Evolutionary conservation across 345 rosid genomes (phyloP).

Genomic region (Hibiscus tridactylites): DNA sequence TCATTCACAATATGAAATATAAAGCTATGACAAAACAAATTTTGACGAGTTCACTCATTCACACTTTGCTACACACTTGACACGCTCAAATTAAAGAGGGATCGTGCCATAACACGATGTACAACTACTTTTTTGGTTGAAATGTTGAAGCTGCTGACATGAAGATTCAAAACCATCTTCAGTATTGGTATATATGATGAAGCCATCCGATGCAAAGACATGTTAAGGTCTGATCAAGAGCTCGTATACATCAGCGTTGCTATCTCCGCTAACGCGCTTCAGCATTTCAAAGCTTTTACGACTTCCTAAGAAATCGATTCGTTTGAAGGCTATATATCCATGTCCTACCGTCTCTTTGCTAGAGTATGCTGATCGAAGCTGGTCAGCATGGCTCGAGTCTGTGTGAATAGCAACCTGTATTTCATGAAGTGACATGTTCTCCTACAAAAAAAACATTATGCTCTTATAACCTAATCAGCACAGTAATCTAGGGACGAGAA

Average conservation of each 20-base stretch:
- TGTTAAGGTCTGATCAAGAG: slow-evolving; percentile 62
- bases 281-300: slow-evolving; percentile 69
- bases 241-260: slow-evolving; percentile 68
- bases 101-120: background rate
- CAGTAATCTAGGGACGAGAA: too few relatives aligned
- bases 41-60: too few relatives aligned
- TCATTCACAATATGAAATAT: too few relatives aligned
- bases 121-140: background rate
- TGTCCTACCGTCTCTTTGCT: slow-evolving; percentile 41
- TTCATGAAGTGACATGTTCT: slow-evolving; percentile 60
- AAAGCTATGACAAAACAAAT: too few relatives aligned
- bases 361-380: slow-evolving; percentile 54
- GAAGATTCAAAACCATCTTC: background rate
- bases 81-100: background rate
- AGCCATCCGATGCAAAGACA: background rate
- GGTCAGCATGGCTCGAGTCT: slow-evolving; percentile 77
- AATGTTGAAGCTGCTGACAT: background rate
- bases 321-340: slow-evolving; percentile 42
- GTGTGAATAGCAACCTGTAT: slow-evolving; percentile 73
- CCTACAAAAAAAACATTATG: slow-evolving; percentile 27
- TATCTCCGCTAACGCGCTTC: slow-evolving; percentile 70
- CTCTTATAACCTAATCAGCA: too few relatives aligned
- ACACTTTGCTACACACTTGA: background rate
- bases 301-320: slow-evolving; percentile 75
- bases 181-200: background rate